Base-by-base conservation (phyloP, 2,329 filamentous ascomycete genomes). In the Exophiala sideris region DNA sequence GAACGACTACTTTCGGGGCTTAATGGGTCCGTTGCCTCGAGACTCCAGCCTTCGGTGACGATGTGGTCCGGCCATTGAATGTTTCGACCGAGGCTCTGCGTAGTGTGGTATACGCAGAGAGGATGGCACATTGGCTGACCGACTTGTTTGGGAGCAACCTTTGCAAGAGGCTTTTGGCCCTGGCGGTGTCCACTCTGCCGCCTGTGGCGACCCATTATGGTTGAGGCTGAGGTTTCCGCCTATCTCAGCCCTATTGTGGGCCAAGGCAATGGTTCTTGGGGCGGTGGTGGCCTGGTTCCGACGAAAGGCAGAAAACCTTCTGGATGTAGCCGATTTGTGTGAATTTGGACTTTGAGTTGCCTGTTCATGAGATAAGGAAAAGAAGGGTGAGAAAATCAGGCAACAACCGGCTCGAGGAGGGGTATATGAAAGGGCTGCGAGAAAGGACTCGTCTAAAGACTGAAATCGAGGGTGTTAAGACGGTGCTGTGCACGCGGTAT, bases 181-280 rank as follows among this genome's bases (percentile, higher is more conserved):
- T 54, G 51, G 21, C 45, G 45, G 38, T 58, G 45, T 36, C 56
- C 56, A 32, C 47, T 55, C 33, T 48, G 51, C 33, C 52, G 52
- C 38, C 41, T 51, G 34, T 45, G 48, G 10, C 56, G 56, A 48
- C 56, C 56, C 56, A 58, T 58, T 16, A n/a, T 50, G 51, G 18
- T 38, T 36, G 42, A 35, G 51, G 56, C 48, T 46, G 46, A 45
- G 24, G 24, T 29, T 29, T 29, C 7, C 24, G 24, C 24, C 24
- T 29, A 29, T 8, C 24, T 29, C 24, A 29, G 24, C 24, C 24
- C 45, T 35, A 18, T 20, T 32, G 40, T 24, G 20, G 36, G 38
- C 32, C 33, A 40, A 29, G 35, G 16, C 24, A 24, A 18, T 21
- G 38, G 33, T 24, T 42, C 12, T n/a, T 24, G 16, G 46, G 34